Base-by-base conservation (phyloP, 148 eudicot species). In the Camellia sinensis region DNA sequence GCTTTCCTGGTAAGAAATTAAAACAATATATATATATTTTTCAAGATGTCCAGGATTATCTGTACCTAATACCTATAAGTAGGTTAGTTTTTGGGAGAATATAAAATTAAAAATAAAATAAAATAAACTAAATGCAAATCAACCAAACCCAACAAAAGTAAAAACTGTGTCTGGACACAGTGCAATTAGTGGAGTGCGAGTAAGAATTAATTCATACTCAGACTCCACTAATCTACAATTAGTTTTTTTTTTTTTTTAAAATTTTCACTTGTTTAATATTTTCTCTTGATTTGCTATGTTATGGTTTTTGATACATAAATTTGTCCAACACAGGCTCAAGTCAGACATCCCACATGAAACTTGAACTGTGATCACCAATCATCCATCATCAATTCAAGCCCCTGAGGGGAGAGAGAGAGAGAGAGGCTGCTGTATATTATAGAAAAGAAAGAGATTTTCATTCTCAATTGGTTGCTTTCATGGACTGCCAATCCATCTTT, bases 261-360 rank as follows among this genome's bases (percentile, higher is more conserved):
- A 56, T 13, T 56, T 8, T 56, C 12, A 56, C 1, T 17, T 3
- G 18, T 17, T n/a, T 17, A 4, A 29, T 29, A 29, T 29, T 29
- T 29, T 29, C 37, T 29, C 37, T 29, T 1, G 37, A 29, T 29
- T 29, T 29, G 1, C 37, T 29, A 29, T 29, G 37, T 29, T 29
- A 29, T 29, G 37, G 37, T 61, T 61, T 61, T 4, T 61, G 64
- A 61, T 61, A 8, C 12, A 18, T 19, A 18, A 40, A 56, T 41
- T 68, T 10, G 40, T 66, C 75, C 52, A 44, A 21, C 80, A 84
- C 86, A 91, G 93, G 84, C 75, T 73, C 80, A 73, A 85, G 83
- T 83, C 83, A 88, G 85, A 73, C 87, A 72, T 70, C 88, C 72
- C 85, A 86, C 81, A 91, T 89, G 97, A 93, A 91, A 84, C 74